Evolutionary conservation across 192 early-diverging fungal genomes (phyloP), one percentile per base, ranked within the genome.

Genomic region (Lobosporangium transversale): DNA sequence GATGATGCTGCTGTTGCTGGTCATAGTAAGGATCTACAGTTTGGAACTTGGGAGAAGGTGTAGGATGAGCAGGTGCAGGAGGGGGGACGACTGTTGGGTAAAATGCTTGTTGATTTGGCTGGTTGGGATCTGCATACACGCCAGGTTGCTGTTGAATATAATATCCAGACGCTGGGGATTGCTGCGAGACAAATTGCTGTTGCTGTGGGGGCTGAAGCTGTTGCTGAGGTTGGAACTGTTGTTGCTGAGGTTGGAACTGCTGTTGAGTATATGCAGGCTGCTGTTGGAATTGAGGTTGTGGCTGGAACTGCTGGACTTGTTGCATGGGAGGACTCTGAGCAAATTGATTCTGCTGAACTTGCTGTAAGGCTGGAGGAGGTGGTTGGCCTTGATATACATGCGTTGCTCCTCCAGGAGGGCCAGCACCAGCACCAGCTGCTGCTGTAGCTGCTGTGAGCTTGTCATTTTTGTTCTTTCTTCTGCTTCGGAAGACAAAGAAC

Each of bases 401-500:
- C n/a, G n/a, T n/a, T n/a, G n/a, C n/a, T 10, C 37, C 37, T 40
- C 8, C 14, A 40, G 7, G 7, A 40, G 7, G 37, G 7, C 8
- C 37, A 40, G 37, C 8, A 40, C 14, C 37, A 7, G 14, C 8
- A 10, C 14, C 14, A 7, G 37, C 7, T 14, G 37, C 37, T 7
- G 8, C 10, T 14, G 43, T 15, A 1, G 35, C 55, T 20, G 32
- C 55, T 20, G 44, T 24, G 26, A 21, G 29, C n/a, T 61, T 54
- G 1, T 29, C 24, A 27, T 32, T 24, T 2, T 36, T 14, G 12
- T 50, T 44, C 2, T 58, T 48, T 17, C 51, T 59, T 31, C 51
- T 65, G 50, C 17, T 61, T 18, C 70, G 62, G 18, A 20, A n/a
- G 43, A 37, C 58, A 24, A 75, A 66, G 58, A 75, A 56, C 18